Conservation (phyloP, 805 yeast species). For the Cyberlindnera saturnus region DNA sequence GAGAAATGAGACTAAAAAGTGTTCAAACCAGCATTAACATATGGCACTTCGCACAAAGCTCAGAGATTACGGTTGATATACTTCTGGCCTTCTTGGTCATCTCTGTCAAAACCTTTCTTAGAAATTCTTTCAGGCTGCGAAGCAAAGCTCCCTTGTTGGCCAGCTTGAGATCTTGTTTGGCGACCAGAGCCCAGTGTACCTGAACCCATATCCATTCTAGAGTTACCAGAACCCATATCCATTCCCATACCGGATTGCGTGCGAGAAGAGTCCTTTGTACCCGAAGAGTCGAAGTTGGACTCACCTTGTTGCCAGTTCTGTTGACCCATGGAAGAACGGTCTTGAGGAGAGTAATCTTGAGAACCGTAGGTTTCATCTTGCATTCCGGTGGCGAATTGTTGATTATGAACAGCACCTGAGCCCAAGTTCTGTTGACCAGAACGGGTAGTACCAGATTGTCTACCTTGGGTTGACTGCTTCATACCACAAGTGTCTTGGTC, state of each 20-base stretch:
- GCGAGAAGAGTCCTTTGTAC: neutral
- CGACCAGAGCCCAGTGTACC: constrained; percentile 10
- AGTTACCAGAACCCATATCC: no score
- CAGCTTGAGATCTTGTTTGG: constrained; percentile 23
- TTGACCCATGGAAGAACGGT: neutral
- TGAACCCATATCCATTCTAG: neutral
- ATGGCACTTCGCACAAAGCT: neutral
- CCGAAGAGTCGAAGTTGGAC: neutral
- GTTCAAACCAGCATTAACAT: neutral
- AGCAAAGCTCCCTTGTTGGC: constrained; percentile 11
- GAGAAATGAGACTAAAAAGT: neutral
- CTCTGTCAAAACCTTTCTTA: constrained; percentile 19
- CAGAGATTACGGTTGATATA: constrained; percentile 23
- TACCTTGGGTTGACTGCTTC: neutral
- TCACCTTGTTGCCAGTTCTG: neutral
- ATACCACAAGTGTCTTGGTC: constrained; percentile 1
- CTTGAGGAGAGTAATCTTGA: neutral
- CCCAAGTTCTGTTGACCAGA: constrained; percentile 15
- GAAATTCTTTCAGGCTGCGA: constrained; percentile 17
- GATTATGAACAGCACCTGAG: constrained; percentile 13
- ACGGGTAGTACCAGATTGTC: constrained; percentile 5
- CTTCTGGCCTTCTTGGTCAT: constrained; percentile 21
- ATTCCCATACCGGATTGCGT: neutral
- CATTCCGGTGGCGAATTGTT: constrained; percentile 15
- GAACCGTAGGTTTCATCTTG: neutral